Evolutionary conservation across 345 rosid species (phyloP).

Genomic region (Gossypium stocksii): DNA sequence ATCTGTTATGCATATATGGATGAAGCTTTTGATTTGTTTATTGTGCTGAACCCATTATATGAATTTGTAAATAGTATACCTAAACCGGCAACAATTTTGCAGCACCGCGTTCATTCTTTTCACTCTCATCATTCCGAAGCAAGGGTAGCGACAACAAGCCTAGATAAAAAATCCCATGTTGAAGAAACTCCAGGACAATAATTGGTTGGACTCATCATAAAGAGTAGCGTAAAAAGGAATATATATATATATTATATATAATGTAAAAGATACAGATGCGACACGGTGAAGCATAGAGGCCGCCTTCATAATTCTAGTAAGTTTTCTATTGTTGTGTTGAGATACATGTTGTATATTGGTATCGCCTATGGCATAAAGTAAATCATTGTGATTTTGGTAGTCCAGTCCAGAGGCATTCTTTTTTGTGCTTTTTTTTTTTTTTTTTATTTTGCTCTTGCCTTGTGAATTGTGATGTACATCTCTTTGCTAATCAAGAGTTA

Average conservation of each 20-base stretch:
- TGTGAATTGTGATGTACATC: conserved; percentile 22
- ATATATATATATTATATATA: conserved; percentile 8
- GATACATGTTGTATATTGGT: conserved; percentile 37
- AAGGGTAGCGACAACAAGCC: conserved; percentile 76
- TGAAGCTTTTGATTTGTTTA: neutral
- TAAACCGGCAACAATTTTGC: conserved; percentile 22
- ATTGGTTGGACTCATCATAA: conserved; percentile 30
- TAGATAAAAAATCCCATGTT: conserved; percentile 25
- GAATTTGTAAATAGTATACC: neutral
- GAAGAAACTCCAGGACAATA: conserved; percentile 20
- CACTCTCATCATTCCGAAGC: conserved; percentile 90
- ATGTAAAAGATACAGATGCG: conserved; percentile 17
- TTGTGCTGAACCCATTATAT: neutral
- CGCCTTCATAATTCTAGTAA: conserved; percentile 1
- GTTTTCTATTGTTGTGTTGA: conserved; percentile 15
- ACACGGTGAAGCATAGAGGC: conserved; percentile 10
- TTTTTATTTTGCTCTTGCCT: conserved; percentile 15
- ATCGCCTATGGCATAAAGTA: conserved; percentile 28
- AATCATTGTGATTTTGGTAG: conserved; percentile 49
- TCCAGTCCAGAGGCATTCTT: conserved; percentile 39
- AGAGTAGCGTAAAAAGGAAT: conserved; percentile 33
- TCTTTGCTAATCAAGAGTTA: conserved; percentile 23
- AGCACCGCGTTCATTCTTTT: conserved; percentile 96
- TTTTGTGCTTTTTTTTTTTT: neutral
- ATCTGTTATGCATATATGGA: neutral